Conservation (phyloP, 176 grass and related monocot species). For the Carex littledalei region DNA sequence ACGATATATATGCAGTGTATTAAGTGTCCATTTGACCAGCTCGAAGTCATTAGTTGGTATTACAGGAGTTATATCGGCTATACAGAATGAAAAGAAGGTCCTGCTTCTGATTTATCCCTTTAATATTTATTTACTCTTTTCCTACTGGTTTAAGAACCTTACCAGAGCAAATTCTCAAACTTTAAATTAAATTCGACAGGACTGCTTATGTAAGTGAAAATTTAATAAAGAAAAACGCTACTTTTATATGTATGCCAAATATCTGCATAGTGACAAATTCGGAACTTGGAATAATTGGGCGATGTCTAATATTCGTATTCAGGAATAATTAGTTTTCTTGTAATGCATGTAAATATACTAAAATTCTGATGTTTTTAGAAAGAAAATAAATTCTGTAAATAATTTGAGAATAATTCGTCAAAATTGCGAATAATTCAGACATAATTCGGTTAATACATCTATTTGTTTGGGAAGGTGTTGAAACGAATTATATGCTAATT, state of each 20-base stretch:
- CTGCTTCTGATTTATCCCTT: not conserved
- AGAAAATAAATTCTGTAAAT: too few relatives aligned
- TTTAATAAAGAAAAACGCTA: not conserved
- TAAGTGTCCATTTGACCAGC: slow-evolving; percentile 87
- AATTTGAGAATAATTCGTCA: too few relatives aligned
- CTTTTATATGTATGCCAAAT: not conserved
- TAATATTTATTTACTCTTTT: not conserved
- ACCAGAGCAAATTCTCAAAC: not conserved
- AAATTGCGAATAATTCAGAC: too few relatives aligned
- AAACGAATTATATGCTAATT: too few relatives aligned
- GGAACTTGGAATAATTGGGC: too few relatives aligned
- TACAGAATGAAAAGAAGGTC: slow-evolving; percentile 95
- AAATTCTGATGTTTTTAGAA: too few relatives aligned
- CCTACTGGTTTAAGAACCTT: not conserved
- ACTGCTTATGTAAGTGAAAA: not conserved
- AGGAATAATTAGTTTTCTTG: too few relatives aligned
- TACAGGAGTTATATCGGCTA: slow-evolving; percentile 84
- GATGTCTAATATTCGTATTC: too few relatives aligned
- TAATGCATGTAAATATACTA: too few relatives aligned
- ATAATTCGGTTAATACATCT: too few relatives aligned
- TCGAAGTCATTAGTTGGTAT: slow-evolving; percentile 94
- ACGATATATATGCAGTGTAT: slow-evolving; percentile 35
- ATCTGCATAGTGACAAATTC: too few relatives aligned
- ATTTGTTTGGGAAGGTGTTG: too few relatives aligned
- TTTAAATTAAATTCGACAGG: not conserved